Evolutionary conservation across 257 asterid genomes (phyloP), one percentile per base, ranked within the genome.

Genomic region (Marsdenia floribunda): DNA sequence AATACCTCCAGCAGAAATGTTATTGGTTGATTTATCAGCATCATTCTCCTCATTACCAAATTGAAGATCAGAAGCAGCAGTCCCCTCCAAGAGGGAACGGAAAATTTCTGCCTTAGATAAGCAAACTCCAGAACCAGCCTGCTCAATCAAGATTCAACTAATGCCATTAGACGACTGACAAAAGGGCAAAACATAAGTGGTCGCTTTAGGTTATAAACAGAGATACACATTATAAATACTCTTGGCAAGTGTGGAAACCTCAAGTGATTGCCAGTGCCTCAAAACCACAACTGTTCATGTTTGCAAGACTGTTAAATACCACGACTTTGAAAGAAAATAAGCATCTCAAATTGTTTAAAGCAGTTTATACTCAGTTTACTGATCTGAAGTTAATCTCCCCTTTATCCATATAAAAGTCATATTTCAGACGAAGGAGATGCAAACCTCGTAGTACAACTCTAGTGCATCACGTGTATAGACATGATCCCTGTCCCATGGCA

Each of bases 381-480:
- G 13, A 13, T 69, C 68, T 14, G 7, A 64, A 69, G 55, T 14
- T 35, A 52, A 74, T 15, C 21, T 26, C 69, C 24, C 6, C 15
- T 38, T 29, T 18, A 42, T 22, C 22, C 46, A 46, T 26, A 29
- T 5, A 47, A 12, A 50, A 38, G 26, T 38, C 49, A 65, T 37
- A 29, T 21, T 22, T 22, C 33, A 19, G 8, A 19, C 2, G 14
- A 22, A 35, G 55, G 78, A 67, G 82, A 22, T 54, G 46, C 84
- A 80, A 86, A 92, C 99, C 97, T 95, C 95, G 72, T 90, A 92
- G 85, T 92, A 92, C 83, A 95, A 40, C 87, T 95, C 98, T 75
- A 92, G 16, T 68, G 96, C 88, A 83, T 85, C 94, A 75, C 96
- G 96, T 52, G 90, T 85, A 85, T 95, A 95, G 22, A 87, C 87